phyloP scores from a whole-genome alignment of 225 moss, liverwort and hornwort genomes.

The Pleurozium schreberi region DNA sequence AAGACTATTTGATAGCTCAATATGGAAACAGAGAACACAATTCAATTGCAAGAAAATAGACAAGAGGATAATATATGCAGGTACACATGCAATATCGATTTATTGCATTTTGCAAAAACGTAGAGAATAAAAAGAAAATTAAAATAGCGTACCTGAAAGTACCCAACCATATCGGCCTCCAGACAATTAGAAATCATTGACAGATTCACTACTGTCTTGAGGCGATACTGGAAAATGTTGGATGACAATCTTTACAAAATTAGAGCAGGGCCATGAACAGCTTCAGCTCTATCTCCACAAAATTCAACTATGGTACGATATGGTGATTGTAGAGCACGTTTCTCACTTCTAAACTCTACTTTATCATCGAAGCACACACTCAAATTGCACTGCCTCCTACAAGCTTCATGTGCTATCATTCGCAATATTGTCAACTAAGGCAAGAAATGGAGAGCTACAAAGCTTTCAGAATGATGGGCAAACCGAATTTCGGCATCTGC shows the following conservation, averaged over 20 bases:
- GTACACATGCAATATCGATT: not conserved
- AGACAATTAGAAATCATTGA: not conserved
- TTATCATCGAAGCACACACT: not conserved
- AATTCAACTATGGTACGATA: no score
- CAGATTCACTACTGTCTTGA: not conserved
- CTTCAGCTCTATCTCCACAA: not conserved
- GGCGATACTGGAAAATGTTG: not conserved
- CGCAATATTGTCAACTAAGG: no score
- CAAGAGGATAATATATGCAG: not conserved
- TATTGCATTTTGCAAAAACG: not conserved
- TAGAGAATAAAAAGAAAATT: not conserved
- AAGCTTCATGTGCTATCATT: not conserved
- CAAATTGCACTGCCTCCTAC: not conserved
- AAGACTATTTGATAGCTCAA: not conserved
- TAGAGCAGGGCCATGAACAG: not conserved
- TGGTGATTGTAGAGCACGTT: not conserved
- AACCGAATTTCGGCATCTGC: not conserved
- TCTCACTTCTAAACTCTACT: not conserved
- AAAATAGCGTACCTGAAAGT: not conserved
- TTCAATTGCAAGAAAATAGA: not conserved
- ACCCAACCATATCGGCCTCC: not conserved
- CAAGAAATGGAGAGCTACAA: not conserved
- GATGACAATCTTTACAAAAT: not conserved
- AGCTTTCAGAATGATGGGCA: not conserved
- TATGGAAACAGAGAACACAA: not conserved